phyloP scores from a whole-genome alignment of 2,329 filamentous ascomycete species.

The Fusarium subtropicale region DNA sequence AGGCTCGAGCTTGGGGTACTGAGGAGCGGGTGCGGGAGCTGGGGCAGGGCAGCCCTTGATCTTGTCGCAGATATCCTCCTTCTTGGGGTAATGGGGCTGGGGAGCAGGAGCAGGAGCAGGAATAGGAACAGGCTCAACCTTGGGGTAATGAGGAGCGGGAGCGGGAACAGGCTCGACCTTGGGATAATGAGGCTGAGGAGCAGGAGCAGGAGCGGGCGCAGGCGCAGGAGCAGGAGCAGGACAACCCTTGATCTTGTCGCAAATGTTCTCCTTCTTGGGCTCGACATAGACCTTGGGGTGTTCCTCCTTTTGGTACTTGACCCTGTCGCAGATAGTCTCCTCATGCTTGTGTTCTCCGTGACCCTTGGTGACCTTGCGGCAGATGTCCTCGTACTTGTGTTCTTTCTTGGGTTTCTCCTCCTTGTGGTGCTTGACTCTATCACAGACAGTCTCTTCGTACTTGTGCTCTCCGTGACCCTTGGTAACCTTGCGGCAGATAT shows the following conservation, averaged over 20 bases:
- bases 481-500: not conserved
- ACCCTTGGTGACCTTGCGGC: not conserved
- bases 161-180: not conserved
- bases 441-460: slow-evolving; percentile 22
- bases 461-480: slow-evolving; percentile 2
- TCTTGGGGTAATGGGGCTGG: not conserved
- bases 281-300: not conserved
- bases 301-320: slow-evolving; percentile 7
- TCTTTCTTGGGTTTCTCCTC: slow-evolving; percentile 13
- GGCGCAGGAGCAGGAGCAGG: not conserved
- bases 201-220: not conserved
- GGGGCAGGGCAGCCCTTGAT: not conserved
- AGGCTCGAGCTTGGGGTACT: slow-evolving; percentile 1
- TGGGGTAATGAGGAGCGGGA: not conserved
- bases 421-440: slow-evolving; percentile 13
- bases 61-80: not conserved
- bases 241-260: slow-evolving; percentile 8
- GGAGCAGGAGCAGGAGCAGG: not conserved
- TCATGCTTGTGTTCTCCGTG: slow-evolving; percentile 12
- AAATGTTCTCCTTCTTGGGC: slow-evolving; percentile 24
- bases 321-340: slow-evolving; percentile 22
- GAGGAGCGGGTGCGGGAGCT: not conserved
- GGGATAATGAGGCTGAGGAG: not conserved
- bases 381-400: slow-evolving; percentile 4
- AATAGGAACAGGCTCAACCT: not conserved